Conservation (phyloP, 352 stramenopile species). For the Phytophthora pisi region DNA sequence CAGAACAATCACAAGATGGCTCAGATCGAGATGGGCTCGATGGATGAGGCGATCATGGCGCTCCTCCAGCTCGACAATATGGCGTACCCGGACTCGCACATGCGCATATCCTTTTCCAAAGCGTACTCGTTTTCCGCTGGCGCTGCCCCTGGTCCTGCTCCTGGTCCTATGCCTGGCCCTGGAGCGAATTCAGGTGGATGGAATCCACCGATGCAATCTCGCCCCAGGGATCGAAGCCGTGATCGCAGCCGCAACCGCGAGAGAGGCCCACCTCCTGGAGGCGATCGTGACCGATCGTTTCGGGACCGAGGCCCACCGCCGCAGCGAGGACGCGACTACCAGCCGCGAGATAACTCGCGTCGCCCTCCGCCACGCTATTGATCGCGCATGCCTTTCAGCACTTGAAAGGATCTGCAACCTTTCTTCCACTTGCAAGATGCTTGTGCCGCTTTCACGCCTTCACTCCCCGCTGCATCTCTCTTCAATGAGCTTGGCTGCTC, state of each 20-base stretch:
- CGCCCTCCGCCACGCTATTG: slow-evolving; percentile 42
- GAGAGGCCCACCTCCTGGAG: slow-evolving; percentile 21
- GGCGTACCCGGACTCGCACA: slow-evolving; percentile 69
- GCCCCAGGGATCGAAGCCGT: slow-evolving; percentile 51
- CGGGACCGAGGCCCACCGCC: slow-evolving; percentile 36
- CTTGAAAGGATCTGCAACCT: slow-evolving; percentile 14
- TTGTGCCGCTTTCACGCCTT: slow-evolving; percentile 8
- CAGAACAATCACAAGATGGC: slow-evolving; percentile 83
- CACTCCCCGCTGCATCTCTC: slow-evolving; percentile 6
- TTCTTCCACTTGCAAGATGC: slow-evolving; percentile 8
- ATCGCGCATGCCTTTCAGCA: slow-evolving; percentile 12
- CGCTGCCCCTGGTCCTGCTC: slow-evolving; percentile 11
- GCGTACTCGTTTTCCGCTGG: slow-evolving; percentile 44
- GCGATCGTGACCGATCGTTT: slow-evolving; percentile 39
- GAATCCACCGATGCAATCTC: slow-evolving; percentile 32
- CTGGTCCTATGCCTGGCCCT: slow-evolving; percentile 30
- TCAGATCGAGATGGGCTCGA: slow-evolving; percentile 72
- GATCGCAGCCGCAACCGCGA: slow-evolving; percentile 54
- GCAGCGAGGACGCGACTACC: slow-evolving; percentile 38
- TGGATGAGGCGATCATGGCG: slow-evolving; percentile 81
- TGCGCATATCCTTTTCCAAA: slow-evolving; percentile 87
- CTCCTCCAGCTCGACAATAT: slow-evolving; percentile 75
- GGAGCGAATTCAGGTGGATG: slow-evolving; percentile 33
- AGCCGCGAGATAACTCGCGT: slow-evolving; percentile 36
- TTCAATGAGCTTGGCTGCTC: slow-evolving; percentile 4